Evolutionary conservation across 306 rosid genomes (phyloP).

Genomic region (Begonia loranthoides): DNA sequence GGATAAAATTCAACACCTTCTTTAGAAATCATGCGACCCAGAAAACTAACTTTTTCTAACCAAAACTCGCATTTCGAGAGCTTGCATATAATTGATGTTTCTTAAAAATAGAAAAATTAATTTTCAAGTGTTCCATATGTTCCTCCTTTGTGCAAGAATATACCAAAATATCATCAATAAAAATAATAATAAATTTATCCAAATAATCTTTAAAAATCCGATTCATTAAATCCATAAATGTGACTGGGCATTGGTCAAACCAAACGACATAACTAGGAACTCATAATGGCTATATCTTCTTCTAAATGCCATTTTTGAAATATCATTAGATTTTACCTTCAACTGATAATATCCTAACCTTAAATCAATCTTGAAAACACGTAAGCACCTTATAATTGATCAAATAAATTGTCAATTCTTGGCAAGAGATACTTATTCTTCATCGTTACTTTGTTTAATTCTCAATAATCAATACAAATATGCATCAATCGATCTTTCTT

Average conservation of each 20-base stretch:
- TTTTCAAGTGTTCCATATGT: too few species aligned
- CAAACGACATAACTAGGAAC: neutral
- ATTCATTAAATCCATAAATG: constrained; percentile 1
- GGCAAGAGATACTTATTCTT: constrained; percentile 1
- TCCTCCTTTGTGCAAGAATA: neutral
- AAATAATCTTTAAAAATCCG: neutral
- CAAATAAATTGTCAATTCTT: neutral
- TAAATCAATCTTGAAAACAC: neutral
- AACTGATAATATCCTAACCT: neutral
- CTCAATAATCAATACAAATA: neutral
- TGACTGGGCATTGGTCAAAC: neutral
- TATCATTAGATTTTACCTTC: neutral
- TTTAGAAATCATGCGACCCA: neutral
- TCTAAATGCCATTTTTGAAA: neutral
- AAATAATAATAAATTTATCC: neutral
- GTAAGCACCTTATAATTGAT: neutral
- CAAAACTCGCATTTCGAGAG: neutral
- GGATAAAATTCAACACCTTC: neutral
- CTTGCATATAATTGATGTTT: too few species aligned
- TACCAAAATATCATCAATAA: neutral
- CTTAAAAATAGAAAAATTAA: too few species aligned
- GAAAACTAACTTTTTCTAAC: neutral
- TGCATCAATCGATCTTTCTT: neutral
- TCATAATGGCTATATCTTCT: neutral
- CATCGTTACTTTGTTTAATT: neutral